These are phyloP conservation scores for Solanum etuberosum DNA, from an alignment of 257 asterid species.

Conservation along the genomic window DNA sequence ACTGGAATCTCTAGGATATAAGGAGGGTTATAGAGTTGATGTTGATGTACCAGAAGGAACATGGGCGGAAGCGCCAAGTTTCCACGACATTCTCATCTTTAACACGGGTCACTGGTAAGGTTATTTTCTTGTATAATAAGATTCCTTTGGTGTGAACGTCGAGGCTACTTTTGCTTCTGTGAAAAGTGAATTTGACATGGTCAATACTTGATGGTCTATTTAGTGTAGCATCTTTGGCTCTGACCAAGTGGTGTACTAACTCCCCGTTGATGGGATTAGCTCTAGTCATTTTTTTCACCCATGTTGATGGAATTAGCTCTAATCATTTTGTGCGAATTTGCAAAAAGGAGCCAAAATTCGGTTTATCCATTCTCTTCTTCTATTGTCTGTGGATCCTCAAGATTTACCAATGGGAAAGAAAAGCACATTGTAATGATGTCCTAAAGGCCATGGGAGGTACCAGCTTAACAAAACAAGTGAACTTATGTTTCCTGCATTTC, in stretches of 20 bases:
- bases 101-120: constrained; percentile 94
- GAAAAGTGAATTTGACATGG: neutral
- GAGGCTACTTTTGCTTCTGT: neutral
- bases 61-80: constrained; percentile 67
- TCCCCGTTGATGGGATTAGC: neutral
- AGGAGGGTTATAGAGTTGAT: constrained; percentile 80
- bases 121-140: neutral
- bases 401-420: neutral
- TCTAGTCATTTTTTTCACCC: neutral
- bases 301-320: neutral
- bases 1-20: constrained; percentile 84
- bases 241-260: neutral
- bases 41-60: constrained; percentile 88
- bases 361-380: neutral
- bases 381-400: neutral
- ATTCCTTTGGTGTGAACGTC: neutral
- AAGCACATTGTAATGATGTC: neutral
- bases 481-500: neutral
- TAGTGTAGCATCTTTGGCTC: neutral
- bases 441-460: neutral
- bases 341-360: neutral
- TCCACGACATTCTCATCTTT: constrained; percentile 75
- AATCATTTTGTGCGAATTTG: neutral
- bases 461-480: neutral
- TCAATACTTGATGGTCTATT: neutral